Conservation (phyloP, 768 basidiomycete species). For the Exsudoporus frostii region DNA sequence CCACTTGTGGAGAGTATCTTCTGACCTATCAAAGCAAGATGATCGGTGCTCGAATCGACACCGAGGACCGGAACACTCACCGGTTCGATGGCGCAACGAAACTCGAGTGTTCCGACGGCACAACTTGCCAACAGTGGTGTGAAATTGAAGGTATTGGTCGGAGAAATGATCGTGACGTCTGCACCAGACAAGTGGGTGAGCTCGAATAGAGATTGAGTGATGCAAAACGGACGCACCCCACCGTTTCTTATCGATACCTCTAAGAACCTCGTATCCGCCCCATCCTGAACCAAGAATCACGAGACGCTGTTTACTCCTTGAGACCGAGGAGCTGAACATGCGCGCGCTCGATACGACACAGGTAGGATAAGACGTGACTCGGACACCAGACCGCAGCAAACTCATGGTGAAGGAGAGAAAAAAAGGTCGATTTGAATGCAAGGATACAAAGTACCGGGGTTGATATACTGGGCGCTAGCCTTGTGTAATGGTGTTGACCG, state of each 20-base stretch:
- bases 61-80: constrained; percentile 38
- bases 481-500: not conserved
- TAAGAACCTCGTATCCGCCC: constrained; percentile 72
- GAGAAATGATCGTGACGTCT: constrained; percentile 69
- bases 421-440: not conserved
- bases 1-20: constrained; percentile 53
- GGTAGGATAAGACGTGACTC: not conserved
- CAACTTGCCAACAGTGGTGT: constrained; percentile 50
- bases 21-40: constrained; percentile 40
- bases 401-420: constrained; percentile 9
- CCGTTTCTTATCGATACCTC: constrained; percentile 64
- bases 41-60: constrained; percentile 3
- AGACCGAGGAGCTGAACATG: constrained; percentile 38
- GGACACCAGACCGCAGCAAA: constrained; percentile 10
- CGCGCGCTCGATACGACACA: constrained; percentile 20
- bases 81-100: constrained; percentile 75
- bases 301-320: constrained; percentile 40
- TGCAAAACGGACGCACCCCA: constrained; percentile 49
- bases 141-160: constrained; percentile 45
- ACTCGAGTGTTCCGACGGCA: constrained; percentile 82
- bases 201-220: not conserved
- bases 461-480: too few species aligned
- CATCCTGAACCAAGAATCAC: constrained; percentile 76
- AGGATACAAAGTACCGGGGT: not conserved
- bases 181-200: constrained; percentile 1